phyloP scores from a whole-genome alignment of 257 asterid species.

The Dorcoceras hygrometricum region DNA sequence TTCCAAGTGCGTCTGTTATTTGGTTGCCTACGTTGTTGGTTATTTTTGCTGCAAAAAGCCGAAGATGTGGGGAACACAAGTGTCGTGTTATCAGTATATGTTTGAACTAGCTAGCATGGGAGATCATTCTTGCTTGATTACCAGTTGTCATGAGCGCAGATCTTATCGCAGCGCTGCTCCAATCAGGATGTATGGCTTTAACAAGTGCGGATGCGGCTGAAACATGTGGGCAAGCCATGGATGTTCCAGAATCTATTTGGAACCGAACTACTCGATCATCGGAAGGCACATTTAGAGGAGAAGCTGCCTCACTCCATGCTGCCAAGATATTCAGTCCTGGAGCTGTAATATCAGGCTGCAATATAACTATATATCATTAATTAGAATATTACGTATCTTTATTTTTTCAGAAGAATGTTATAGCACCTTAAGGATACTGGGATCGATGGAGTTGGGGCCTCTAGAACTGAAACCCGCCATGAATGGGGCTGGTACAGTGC shows the following conservation, averaged over 20 bases:
- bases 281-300: slow-evolving; percentile 23
- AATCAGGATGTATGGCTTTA: slow-evolving; percentile 49
- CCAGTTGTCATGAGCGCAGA: slow-evolving; percentile 52
- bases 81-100: background rate
- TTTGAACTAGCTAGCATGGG: too few relatives aligned
- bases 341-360: slow-evolving; percentile 45
- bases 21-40: slow-evolving; percentile 29
- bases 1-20: slow-evolving; percentile 34
- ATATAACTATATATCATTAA: background rate
- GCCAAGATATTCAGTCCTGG: slow-evolving; percentile 45
- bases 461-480: slow-evolving; percentile 38
- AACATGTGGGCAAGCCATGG: slow-evolving; percentile 62
- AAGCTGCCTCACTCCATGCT: slow-evolving; percentile 41
- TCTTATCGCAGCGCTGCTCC: slow-evolving; percentile 57
- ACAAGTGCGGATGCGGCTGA: slow-evolving; percentile 38
- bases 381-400: background rate
- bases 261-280: slow-evolving; percentile 36
- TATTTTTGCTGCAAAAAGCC: slow-evolving; percentile 18
- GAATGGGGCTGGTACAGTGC: slow-evolving; percentile 38
- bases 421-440: slow-evolving; percentile 44
- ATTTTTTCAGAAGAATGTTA: background rate
- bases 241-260: slow-evolving; percentile 37
- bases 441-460: slow-evolving; percentile 34
- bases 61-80: background rate
- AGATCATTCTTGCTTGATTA: slow-evolving; percentile 9